Percentiles rank a stretch among this genome's conserved stretches.
Evolutionary conservation across 139 green algal species (phyloP).

Genomic region (Chlorella ohadii): DNA sequence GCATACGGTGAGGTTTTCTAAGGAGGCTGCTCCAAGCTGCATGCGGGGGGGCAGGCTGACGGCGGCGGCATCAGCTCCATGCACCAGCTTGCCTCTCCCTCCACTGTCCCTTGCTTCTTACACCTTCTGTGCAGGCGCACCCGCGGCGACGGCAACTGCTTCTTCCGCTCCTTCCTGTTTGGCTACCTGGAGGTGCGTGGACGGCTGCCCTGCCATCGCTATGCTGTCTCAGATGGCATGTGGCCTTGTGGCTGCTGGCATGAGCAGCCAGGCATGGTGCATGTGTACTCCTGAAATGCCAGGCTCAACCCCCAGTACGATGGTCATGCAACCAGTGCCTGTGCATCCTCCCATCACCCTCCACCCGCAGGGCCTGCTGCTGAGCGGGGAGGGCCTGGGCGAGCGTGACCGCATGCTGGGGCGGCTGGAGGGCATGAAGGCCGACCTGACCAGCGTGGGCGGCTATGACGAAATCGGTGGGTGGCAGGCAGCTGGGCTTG

Average conservation of each 20-base stretch:
- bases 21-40: too few relatives aligned
- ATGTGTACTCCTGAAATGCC: too few relatives aligned
- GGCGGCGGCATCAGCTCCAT: too few relatives aligned
- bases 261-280: too few relatives aligned
- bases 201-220: too few relatives aligned
- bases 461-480: constrained; percentile 62
- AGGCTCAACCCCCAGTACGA: too few relatives aligned
- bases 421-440: constrained; percentile 33
- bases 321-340: constrained; percentile 87
- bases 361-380: constrained; percentile 78
- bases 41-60: too few relatives aligned
- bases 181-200: constrained; percentile 77
- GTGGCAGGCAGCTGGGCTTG: too few relatives aligned
- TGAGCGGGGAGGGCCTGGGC: constrained; percentile 35
- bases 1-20: constrained; percentile 56
- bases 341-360: constrained; percentile 73
- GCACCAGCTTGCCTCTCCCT: too few relatives aligned
- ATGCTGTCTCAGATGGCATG: too few relatives aligned
- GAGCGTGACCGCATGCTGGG: constrained; percentile 53
- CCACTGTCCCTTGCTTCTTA: too few relatives aligned
- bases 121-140: constrained; percentile 21
- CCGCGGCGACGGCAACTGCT: constrained; percentile 84
- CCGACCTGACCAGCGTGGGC: constrained; percentile 56
- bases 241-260: too few relatives aligned
- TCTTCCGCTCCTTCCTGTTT: constrained; percentile 81